Base-by-base conservation (phyloP, 2,329 filamentous ascomycete genomes). In the Trichoderma arundinaceum region DNA sequence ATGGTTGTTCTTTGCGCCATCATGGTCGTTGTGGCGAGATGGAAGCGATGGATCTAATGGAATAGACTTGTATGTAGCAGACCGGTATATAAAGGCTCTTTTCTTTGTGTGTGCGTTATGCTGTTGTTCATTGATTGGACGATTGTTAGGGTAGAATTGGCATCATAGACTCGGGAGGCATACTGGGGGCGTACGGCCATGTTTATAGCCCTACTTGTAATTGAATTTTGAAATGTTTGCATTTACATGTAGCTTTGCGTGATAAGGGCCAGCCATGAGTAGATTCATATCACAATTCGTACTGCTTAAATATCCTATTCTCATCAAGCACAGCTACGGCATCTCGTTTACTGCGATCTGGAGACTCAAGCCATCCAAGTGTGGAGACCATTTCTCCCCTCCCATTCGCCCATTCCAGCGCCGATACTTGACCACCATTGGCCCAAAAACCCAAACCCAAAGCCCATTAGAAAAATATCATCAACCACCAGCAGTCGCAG, bases 1-100 rank as follows among this genome's bases (percentile, higher is more conserved):
- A 84, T 94, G 70, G 73, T 86, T 15, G 68, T 79, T 17, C 83
- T 89, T 66, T 85, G 82, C 54, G 68, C 80, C 12, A 54, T 83
- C 2, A 81, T 82, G 53, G 70, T 87, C 17, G 63, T 76, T 4
- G 72, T 81, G 71, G 85, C 85, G 13, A 77, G 83, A 58, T 76
- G 74, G 68, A 77, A 78, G 70, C 74, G 73, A 52, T 84, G 82
- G 65, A 84, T 86, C 52, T 86, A 71, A 71, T 65, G 33, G 46
- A 2, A 22, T 6, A 7, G 22, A 17, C 2, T 19, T 61, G 58
- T 52, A 51, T 51, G 58, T 51, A 51, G 32, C 48, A 58, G 17
- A 38, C 32, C 39, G 10, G 56, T 60, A 53, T 48, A 54, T 54
- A 65, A 35, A 32, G 32, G n/a, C 7, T n/a, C 12, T 32, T 17